Evolutionary conservation across 805 yeast genomes (phyloP).

Genomic region (Lipomyces yamanashiensis): DNA sequence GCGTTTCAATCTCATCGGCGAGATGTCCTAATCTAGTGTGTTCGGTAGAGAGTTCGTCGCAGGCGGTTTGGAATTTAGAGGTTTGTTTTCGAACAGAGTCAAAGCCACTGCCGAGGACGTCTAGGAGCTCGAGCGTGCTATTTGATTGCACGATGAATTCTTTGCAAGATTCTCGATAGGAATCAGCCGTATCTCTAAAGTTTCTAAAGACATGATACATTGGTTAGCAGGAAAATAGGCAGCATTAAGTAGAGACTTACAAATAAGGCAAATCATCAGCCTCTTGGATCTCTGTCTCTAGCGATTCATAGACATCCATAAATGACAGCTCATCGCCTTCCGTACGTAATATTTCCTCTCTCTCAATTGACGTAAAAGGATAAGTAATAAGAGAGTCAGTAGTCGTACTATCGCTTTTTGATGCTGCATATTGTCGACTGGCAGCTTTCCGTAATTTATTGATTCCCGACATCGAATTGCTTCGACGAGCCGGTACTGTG

Average conservation of each 20-base stretch:
- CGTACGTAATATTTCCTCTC: constrained; percentile 1
- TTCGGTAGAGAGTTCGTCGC: constrained; percentile 55
- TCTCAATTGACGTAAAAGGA: constrained; percentile 27
- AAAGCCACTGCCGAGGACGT: constrained; percentile 56
- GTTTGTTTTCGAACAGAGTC: constrained; percentile 67
- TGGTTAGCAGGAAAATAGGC: neutral
- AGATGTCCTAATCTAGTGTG: constrained; percentile 52
- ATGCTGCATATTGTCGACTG: neutral
- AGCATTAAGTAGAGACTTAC: neutral
- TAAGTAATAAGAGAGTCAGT: constrained; percentile 4
- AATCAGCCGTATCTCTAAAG: constrained; percentile 25
- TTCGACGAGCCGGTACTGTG: constrained; percentile 28
- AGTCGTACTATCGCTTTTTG: neutral
- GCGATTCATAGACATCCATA: constrained; percentile 22
- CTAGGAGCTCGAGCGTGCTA: constrained; percentile 52
- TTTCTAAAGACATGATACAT: neutral
- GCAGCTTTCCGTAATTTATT: constrained; percentile 1
- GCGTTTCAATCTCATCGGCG: constrained; percentile 52
- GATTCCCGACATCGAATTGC: constrained; percentile 29
- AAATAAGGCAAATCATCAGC: constrained; percentile 18
- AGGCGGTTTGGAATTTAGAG: constrained; percentile 61
- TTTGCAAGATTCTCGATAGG: constrained; percentile 35
- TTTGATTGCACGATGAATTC: constrained; percentile 55
- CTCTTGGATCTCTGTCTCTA: constrained; percentile 27
- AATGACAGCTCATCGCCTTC: constrained; percentile 18